These are phyloP conservation scores for Aspergillus sp. DNA, from an alignment of 2,329 filamentous ascomycete species.

Conservation along the genomic window DNA sequence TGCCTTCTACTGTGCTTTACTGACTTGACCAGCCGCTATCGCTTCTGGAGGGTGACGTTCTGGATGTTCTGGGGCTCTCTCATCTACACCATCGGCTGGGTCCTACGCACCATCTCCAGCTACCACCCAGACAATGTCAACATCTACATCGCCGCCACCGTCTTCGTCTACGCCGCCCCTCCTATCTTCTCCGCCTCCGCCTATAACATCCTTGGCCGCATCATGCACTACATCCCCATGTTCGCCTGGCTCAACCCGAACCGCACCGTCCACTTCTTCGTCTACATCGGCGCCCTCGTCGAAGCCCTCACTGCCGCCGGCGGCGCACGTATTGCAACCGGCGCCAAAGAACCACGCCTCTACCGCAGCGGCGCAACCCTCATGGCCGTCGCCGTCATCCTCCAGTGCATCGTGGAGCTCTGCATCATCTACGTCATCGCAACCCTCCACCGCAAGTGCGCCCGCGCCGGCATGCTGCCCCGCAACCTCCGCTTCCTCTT, in stretches of 20 bases:
- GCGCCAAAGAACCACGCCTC: not conserved
- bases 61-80: constrained; percentile 12
- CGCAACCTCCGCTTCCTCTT: constrained; percentile 5
- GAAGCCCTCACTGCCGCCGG: constrained; percentile 9
- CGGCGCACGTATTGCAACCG: constrained; percentile 2
- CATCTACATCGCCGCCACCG: constrained; percentile 9
- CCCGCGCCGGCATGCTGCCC: not conserved
- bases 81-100: constrained; percentile 10
- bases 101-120: constrained; percentile 10
- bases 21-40: constrained; percentile 1
- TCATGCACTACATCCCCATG: constrained; percentile 14
- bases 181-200: constrained; percentile 9
- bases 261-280: constrained; percentile 11
- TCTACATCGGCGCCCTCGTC: constrained; percentile 9
- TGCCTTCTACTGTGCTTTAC: not conserved
- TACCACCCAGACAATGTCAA: not conserved
- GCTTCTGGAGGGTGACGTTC: constrained; percentile 13
- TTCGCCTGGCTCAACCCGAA: constrained; percentile 13
- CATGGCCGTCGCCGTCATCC: constrained; percentile 2
- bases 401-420: constrained; percentile 6
- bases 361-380: constrained; percentile 9
- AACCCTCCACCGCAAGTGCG: constrained; percentile 7
- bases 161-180: constrained; percentile 12
- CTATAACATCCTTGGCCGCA: constrained; percentile 11
- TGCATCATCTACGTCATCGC: not conserved